Conservation (phyloP, 2,329 filamentous ascomycete species). For the Aureobasidium mangrovei region DNA sequence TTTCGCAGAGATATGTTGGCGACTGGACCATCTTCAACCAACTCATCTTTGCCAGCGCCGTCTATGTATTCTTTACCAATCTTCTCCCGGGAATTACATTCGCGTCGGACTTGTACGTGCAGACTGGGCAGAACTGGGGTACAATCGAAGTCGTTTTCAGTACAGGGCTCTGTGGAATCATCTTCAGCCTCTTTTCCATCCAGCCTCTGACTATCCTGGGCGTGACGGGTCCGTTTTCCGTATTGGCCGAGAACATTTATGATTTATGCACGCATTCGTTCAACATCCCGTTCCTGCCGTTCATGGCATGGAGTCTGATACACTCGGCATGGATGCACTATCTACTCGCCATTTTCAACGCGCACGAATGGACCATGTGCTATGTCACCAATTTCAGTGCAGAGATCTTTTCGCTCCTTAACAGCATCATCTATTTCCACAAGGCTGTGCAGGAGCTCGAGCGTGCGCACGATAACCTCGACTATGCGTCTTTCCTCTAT, state of each 20-base stretch:
- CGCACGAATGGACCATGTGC: constrained; percentile 62
- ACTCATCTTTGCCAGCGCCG: constrained; percentile 52
- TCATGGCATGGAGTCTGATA: constrained; percentile 61
- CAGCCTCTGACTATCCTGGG: constrained; percentile 58
- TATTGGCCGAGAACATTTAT: constrained; percentile 58
- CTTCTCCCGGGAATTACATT: constrained; percentile 59
- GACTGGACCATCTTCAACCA: constrained; percentile 50
- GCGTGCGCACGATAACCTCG: constrained; percentile 47
- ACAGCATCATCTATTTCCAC: constrained; percentile 61
- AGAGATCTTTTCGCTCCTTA: constrained; percentile 58
- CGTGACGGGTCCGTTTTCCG: constrained; percentile 59
- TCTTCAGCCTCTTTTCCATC: constrained; percentile 52
- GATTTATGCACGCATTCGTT: constrained; percentile 48
- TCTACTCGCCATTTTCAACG: constrained; percentile 56
- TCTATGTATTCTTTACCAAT: constrained; percentile 61
- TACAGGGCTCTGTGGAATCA: constrained; percentile 54
- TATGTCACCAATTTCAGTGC: constrained; percentile 60
- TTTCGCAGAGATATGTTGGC: constrained; percentile 24
- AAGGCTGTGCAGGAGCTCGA: constrained; percentile 58
- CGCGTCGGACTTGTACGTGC: constrained; percentile 53
- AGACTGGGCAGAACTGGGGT: constrained; percentile 56
- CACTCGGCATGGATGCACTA: constrained; percentile 59
- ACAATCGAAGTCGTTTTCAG: constrained; percentile 60
- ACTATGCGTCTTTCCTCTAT: constrained; percentile 56
- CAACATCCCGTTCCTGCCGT: constrained; percentile 52